Conservation (phyloP, 257 asterid species). For the Fraxinus pennsylvanica region DNA sequence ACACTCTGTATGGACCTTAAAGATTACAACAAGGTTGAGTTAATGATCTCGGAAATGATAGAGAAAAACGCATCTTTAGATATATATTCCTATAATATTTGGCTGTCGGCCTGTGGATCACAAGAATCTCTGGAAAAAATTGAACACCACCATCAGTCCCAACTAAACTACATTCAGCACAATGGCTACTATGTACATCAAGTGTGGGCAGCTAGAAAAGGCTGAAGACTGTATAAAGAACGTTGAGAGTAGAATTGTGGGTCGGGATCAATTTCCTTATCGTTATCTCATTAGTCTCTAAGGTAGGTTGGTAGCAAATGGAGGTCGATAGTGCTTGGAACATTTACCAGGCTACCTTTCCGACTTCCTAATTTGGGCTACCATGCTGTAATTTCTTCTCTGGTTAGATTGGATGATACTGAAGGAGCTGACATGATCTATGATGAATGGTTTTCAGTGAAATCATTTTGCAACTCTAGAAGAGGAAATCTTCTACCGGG, state of each 20-base stretch:
- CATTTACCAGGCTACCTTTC: slow-evolving; percentile 35
- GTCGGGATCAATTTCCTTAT: slow-evolving; percentile 42
- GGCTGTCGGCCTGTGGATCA: slow-evolving; percentile 43
- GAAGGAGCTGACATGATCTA: slow-evolving; percentile 44
- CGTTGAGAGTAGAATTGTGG: slow-evolving; percentile 37
- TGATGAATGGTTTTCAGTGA: slow-evolving; percentile 45
- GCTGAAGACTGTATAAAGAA: slow-evolving; percentile 36
- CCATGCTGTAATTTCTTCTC: slow-evolving; percentile 41
- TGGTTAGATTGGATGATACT: slow-evolving; percentile 39
- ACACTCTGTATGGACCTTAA: slow-evolving; percentile 44
- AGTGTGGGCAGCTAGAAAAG: slow-evolving; percentile 32
- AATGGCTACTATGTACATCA: slow-evolving; percentile 45
- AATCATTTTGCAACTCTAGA: slow-evolving; percentile 38
- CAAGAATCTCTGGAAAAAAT: slow-evolving; percentile 39
- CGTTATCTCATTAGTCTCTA: slow-evolving; percentile 49
- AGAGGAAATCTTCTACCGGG: slow-evolving; percentile 43
- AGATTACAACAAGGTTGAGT: slow-evolving; percentile 38
- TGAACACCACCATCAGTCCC: slow-evolving; percentile 36
- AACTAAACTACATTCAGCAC: slow-evolving; percentile 50
- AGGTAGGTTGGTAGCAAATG: slow-evolving; percentile 40
- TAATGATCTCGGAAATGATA: slow-evolving; percentile 41
- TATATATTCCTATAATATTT: slow-evolving; percentile 43
- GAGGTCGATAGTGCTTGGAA: slow-evolving; percentile 45
- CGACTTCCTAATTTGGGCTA: slow-evolving; percentile 41
- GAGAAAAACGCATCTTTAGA: slow-evolving; percentile 36